A percentile compares a stretch with the other conserved stretches of the same genome.
These are phyloP conservation scores for Coniochaeta pulveracea DNA, from an alignment of 2,329 filamentous ascomycete species.

Conservation along the genomic window DNA sequence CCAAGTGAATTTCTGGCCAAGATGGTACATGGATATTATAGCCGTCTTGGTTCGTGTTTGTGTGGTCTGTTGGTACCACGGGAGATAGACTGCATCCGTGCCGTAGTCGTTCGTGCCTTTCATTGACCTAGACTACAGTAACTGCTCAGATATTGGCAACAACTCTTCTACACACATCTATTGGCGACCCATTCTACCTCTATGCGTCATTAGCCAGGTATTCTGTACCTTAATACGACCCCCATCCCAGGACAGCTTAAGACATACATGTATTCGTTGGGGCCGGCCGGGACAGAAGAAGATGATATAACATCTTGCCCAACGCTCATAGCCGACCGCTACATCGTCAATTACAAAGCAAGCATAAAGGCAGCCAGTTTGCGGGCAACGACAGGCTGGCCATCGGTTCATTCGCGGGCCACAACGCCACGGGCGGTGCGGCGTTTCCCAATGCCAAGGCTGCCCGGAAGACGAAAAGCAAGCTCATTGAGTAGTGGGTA, in stretches of 20 bases:
- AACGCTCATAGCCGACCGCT: background rate
- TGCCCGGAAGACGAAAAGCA: background rate
- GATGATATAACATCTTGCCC: background rate
- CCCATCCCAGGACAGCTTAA: background rate
- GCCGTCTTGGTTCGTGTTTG: background rate
- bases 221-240: constrained; percentile 1
- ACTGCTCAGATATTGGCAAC: background rate
- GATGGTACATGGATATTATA: background rate
- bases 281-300: background rate
- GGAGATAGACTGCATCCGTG: constrained; percentile 1
- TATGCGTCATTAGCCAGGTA: background rate
- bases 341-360: background rate
- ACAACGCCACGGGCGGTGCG: constrained; percentile 14
- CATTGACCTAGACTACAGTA: background rate
- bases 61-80: background rate
- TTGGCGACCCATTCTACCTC: background rate
- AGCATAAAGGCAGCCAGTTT: background rate
- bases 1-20: background rate
- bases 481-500: background rate
- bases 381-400: constrained; percentile 7
- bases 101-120: background rate
- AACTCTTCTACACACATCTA: background rate
- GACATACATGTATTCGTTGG: background rate
- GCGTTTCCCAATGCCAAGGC: background rate
- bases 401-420: constrained; percentile 11